A percentile compares a stretch with the other conserved stretches of the same genome.
These are phyloP conservation scores for Prunus campanulata DNA, from an alignment of 306 rosid species.

Conservation along the genomic window DNA sequence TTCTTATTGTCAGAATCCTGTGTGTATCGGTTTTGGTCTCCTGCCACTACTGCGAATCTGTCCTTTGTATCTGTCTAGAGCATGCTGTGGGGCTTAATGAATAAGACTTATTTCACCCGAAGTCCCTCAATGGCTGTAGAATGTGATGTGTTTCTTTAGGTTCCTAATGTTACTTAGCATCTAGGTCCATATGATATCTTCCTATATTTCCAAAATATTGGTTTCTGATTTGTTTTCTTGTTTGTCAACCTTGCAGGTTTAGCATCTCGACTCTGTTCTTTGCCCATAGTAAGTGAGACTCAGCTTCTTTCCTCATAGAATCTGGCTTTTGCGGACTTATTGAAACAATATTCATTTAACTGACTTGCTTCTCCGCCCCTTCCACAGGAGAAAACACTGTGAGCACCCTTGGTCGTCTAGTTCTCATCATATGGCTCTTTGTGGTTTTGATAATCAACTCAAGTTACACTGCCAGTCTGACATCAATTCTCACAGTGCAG, in stretches of 20 bases:
- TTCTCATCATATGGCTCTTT: constrained; percentile 85
- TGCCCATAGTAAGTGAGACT: constrained; percentile 76
- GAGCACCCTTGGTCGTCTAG: constrained; percentile 85
- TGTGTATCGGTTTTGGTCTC: background rate
- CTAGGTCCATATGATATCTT: background rate
- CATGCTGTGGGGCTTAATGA: background rate
- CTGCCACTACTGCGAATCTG: background rate
- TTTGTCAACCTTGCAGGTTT: constrained; percentile 75
- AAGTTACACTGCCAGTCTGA: constrained; percentile 98
- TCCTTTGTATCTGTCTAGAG: background rate
- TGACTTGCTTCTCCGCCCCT: constrained; percentile 13
- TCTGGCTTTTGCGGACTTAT: constrained; percentile 3
- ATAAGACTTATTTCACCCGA: background rate
- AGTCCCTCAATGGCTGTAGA: background rate
- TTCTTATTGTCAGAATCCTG: background rate
- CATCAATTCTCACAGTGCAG: constrained; percentile 97
- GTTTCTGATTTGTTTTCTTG: constrained; percentile 26
- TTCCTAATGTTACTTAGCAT: background rate
- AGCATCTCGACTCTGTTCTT: constrained; percentile 92
- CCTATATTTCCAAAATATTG: background rate
- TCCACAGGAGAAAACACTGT: constrained; percentile 88
- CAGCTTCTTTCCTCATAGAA: background rate
- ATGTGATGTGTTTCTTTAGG: background rate
- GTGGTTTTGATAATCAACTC: constrained; percentile 94
- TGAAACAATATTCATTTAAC: constrained; percentile 13